These are phyloP conservation scores for Eucalyptus marginata DNA, from an alignment of 345 rosid genomes.

Conservation along the genomic window DNA sequence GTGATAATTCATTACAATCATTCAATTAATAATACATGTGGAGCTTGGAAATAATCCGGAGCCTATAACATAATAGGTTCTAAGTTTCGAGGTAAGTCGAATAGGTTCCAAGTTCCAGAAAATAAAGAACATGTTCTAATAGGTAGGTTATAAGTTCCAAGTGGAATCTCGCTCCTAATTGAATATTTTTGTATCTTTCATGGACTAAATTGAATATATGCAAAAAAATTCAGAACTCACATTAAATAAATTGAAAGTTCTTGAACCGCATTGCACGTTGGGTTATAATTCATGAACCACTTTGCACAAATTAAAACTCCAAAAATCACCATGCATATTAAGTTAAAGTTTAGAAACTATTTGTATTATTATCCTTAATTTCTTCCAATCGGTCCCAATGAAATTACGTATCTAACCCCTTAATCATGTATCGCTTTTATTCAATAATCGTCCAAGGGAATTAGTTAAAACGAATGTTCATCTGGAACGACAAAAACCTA, in stretches of 20 bases:
- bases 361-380: not conserved
- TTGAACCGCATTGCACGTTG: fast-evolving
- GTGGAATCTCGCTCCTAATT: fast-evolving
- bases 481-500: not conserved
- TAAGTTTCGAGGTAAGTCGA: no score
- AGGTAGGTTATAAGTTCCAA: fast-evolving
- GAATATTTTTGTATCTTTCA: fast-evolving
- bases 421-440: not conserved
- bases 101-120: no score
- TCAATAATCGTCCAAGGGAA: fast-evolving
- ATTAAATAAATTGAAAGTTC: not conserved
- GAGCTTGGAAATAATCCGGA: fast-evolving
- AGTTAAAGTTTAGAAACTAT: no score
- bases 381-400: fast-evolving
- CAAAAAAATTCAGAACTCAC: fast-evolving
- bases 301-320: no score
- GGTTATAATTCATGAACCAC: fast-evolving
- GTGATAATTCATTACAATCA: fast-evolving
- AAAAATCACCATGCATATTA: fast-evolving
- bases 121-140: fast-evolving
- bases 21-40: no score
- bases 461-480: fast-evolving
- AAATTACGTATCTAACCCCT: not conserved
- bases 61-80: no score
- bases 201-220: not conserved